Evolutionary conservation across 768 basidiomycete genomes (phyloP), one percentile per base, ranked within the genome.

Genomic region (Mycena indigotica): DNA sequence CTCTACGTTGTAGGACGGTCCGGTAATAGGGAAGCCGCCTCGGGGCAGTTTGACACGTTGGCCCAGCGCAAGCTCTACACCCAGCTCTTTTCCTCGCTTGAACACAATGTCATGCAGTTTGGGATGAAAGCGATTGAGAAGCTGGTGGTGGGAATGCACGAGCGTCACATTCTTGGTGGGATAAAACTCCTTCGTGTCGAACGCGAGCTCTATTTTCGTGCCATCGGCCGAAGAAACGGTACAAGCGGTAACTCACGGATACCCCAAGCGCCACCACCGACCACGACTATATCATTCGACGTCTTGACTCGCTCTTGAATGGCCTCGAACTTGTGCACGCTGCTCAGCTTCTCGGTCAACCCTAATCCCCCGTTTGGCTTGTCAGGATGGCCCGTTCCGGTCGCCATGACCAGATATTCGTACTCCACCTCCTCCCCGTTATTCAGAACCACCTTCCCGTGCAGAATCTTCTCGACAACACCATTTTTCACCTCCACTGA

Each of bases 241-340:
- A 38, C 24, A 26, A 15, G 8, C 24, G 25, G 21, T 12, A 24
- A 73, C 80, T 67, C 62, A 82, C 80, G 80, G 28, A 84, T 75
- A 1, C 84, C 84, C 17, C 82, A 77, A 2, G 84, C 80, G 1
- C 84, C 84, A 6, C 80, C 83, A n/a, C 84, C 84, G 5, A 84
- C 70, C 21, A 85, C 72, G 16, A 83, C 72, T 8, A 85, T 72
- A 41, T 75, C 74, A 16, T 65, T 67, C 0, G 81, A 76, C 19
- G 55, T 40, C 23, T 62, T 54, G 16, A 78, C 66, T 6, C 50
- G 65, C 24, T 63, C 26, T 55, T 79, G 77, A 16, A 66, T 53
- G 26, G 60, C 58, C 38, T 59, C 56, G 23, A 67, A 57, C 39
- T 67, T 68, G 21, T 53, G 61, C 17, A 75, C 58, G 2, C 70